These are phyloP conservation scores for Coemansia sp. DNA, from an alignment of 192 early-diverging fungal genomes.

Conservation along the genomic window DNA sequence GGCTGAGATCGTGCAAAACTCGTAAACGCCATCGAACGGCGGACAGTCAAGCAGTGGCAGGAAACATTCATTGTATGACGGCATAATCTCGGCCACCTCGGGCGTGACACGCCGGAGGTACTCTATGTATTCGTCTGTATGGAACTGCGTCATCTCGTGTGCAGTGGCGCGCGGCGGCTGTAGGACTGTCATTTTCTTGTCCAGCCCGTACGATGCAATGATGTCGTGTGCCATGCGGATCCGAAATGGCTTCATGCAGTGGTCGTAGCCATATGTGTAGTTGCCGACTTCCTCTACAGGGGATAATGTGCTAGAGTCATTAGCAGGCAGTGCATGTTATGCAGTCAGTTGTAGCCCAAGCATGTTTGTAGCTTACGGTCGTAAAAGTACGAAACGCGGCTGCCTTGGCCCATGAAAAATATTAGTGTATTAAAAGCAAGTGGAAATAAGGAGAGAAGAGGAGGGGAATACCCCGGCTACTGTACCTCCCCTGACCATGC, in stretches of 20 bases:
- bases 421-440: constrained; percentile 2
- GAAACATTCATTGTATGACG: constrained; percentile 63
- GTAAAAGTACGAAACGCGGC: constrained; percentile 61
- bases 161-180: constrained; percentile 79
- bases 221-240: constrained; percentile 93
- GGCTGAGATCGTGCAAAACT: constrained; percentile 87
- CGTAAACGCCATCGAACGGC: constrained; percentile 92
- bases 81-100: constrained; percentile 67
- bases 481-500: not conserved
- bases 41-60: constrained; percentile 94
- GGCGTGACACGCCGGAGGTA: constrained; percentile 78
- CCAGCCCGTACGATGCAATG: constrained; percentile 87
- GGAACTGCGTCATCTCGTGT: constrained; percentile 89
- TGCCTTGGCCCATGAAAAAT: constrained; percentile 11
- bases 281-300: constrained; percentile 61
- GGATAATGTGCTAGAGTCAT: not conserved
- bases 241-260: constrained; percentile 98
- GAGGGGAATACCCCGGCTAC: not conserved
- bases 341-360: not conserved
- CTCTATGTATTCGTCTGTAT: constrained; percentile 90
- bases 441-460: not conserved
- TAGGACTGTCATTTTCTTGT: constrained; percentile 85
- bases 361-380: constrained; percentile 26
- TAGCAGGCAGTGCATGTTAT: not conserved
- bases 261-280: constrained; percentile 88